A percentile compares a stretch with the other conserved stretches of the same genome.
Conservation (phyloP, 1,284 basidiomycete species). For the Ustilago sp. region DNA sequence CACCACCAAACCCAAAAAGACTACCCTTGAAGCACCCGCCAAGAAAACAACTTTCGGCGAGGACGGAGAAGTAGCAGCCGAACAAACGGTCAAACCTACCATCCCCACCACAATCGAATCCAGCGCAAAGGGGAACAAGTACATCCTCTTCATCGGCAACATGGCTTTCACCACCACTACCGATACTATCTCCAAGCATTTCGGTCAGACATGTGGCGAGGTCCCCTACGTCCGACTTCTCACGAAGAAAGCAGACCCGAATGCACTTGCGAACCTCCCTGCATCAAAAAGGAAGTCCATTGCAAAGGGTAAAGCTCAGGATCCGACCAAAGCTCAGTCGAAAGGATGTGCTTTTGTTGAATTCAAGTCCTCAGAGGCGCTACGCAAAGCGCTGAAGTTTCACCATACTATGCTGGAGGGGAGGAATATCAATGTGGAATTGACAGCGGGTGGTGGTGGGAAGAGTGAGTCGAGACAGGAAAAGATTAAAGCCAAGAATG, state of each 20-base stretch:
- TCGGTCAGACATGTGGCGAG: conserved; percentile 63
- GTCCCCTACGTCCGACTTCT: conserved; percentile 64
- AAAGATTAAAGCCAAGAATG: conserved; percentile 67
- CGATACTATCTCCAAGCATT: conserved; percentile 61
- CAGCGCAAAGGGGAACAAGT: conserved; percentile 33
- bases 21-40: conserved; percentile 14
- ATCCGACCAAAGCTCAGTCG: conserved; percentile 57
- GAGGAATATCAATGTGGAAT: conserved; percentile 67
- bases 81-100: conserved; percentile 21
- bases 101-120: conserved; percentile 10
- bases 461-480: conserved; percentile 55
- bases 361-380: conserved; percentile 51
- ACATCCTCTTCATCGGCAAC: conserved; percentile 68
- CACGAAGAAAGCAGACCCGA: conserved; percentile 61
- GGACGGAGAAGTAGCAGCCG: conserved; percentile 36
- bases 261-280: conserved; percentile 47
- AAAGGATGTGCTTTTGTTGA: conserved; percentile 68
- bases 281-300: conserved; percentile 67
- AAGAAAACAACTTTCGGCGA: conserved; percentile 52
- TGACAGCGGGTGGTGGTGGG: conserved; percentile 68
- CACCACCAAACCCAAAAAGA: conserved; percentile 7
- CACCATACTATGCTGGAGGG: conserved; percentile 67
- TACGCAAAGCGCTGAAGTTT: conserved; percentile 66
- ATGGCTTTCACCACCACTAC: conserved; percentile 66
- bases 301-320: conserved; percentile 66